Conservation (phyloP, 2,329 filamentous ascomycete genomes). For the Exophiala sideris region DNA sequence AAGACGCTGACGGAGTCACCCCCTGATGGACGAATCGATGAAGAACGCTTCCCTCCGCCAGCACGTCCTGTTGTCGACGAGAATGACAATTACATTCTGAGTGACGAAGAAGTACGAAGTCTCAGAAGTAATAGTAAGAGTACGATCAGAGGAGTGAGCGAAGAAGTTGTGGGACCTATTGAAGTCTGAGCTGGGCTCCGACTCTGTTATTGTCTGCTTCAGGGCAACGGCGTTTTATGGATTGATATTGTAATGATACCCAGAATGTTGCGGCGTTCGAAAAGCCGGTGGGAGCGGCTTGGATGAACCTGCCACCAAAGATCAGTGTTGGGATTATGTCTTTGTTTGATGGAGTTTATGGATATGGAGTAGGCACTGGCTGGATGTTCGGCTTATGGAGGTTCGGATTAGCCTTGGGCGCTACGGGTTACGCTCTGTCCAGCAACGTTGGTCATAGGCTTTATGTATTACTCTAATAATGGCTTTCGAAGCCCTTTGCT, state of each 20-base stretch:
- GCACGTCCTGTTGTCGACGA: conserved; percentile 37
- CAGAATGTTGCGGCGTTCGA: conserved; percentile 19
- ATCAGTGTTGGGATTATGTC: no score
- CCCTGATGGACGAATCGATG: conserved; percentile 23
- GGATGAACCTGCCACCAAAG: conserved; percentile 7
- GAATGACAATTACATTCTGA: conserved; percentile 43
- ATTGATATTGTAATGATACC: conserved; percentile 25
- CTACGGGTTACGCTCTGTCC: no score
- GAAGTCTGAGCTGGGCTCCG: conserved; percentile 40
- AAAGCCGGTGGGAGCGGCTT: conserved; percentile 23
- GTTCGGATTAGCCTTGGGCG: no score
- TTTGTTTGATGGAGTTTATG: no score
- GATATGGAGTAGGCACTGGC: not conserved
- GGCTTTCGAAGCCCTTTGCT: no score
- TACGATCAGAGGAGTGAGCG: conserved; percentile 50
- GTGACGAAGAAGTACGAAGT: conserved; percentile 42
- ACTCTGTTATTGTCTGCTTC: not conserved
- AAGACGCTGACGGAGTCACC: conserved; percentile 2
- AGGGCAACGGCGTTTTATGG: not conserved
- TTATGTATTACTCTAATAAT: no score
- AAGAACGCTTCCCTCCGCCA: conserved; percentile 28
- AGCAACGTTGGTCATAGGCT: no score
- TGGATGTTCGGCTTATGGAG: no score
- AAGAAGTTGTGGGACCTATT: conserved; percentile 53
- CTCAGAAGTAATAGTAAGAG: conserved; percentile 39